Evolutionary conservation across 768 basidiomycete species (phyloP).

Genomic region (Naganishia onofrii): DNA sequence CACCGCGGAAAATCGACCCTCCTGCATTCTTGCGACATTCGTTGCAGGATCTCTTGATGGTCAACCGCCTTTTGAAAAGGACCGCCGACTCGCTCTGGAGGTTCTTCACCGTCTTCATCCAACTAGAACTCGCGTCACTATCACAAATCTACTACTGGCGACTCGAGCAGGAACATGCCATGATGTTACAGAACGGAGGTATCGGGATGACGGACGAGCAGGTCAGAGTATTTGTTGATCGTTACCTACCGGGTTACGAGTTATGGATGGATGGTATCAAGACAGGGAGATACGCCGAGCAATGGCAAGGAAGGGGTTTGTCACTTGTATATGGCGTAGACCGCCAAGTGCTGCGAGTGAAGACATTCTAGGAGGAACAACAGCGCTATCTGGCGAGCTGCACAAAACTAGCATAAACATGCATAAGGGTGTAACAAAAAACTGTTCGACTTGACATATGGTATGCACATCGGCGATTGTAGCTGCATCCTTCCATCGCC

Average conservation of each 20-base stretch:
- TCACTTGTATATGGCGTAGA: conserved; percentile 8
- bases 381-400: background rate
- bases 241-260: conserved; percentile 91
- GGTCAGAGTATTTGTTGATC: conserved; percentile 74
- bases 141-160: conserved; percentile 80
- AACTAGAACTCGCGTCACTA: conserved; percentile 57
- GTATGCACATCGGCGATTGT: no score
- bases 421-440: background rate
- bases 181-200: conserved; percentile 82
- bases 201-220: conserved; percentile 82
- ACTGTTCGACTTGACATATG: background rate
- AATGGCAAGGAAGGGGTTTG: conserved; percentile 13
- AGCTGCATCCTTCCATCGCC: background rate
- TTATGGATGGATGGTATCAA: conserved; percentile 61
- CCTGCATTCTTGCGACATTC: conserved; percentile 34
- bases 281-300: background rate
- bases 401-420: background rate
- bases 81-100: conserved; percentile 68
- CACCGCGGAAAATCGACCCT: background rate
- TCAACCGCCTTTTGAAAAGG: conserved; percentile 63
- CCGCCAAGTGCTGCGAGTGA: background rate
- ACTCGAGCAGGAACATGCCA: conserved; percentile 79
- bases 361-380: background rate
- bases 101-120: conserved; percentile 69
- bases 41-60: conserved; percentile 60